Conservation (phyloP, 805 yeast genomes). For the Starmerella kuoi region DNA sequence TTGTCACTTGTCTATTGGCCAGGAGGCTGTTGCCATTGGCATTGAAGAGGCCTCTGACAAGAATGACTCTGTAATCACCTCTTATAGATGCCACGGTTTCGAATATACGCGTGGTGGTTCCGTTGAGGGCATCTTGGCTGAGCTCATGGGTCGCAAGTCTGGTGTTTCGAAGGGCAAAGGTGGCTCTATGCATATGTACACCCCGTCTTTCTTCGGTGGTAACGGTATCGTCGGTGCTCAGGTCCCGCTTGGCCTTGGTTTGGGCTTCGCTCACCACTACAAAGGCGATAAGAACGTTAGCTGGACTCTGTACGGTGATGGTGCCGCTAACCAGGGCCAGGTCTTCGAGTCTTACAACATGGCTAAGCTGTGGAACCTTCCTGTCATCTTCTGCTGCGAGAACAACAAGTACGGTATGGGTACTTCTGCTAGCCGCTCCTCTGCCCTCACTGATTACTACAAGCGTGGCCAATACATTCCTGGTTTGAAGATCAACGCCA, state of each 20-base stretch:
- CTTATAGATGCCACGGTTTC: conserved; percentile 98
- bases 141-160: conserved; percentile 88
- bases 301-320: conserved; percentile 92
- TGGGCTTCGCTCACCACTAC: conserved; percentile 97
- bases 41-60: conserved; percentile 85
- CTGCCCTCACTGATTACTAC: conserved; percentile 92
- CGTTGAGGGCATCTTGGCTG: conserved; percentile 81
- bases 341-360: conserved; percentile 95
- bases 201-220: conserved; percentile 94
- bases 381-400: conserved; percentile 91
- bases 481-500: conserved; percentile 96
- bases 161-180: conserved; percentile 98
- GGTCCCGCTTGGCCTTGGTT: conserved; percentile 95
- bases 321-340: conserved; percentile 99
- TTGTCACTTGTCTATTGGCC: conserved; percentile 97
- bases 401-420: conserved; percentile 99
- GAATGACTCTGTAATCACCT: conserved; percentile 82
- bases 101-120: conserved; percentile 93
- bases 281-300: conserved; percentile 59
- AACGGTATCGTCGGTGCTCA: conserved; percentile 99
- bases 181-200: conserved; percentile 99
- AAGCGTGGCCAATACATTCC: conserved; percentile 99
- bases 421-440: conserved; percentile 91
- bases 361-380: conserved; percentile 98
- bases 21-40: conserved; percentile 98